Evolutionary conservation across 2,329 filamentous ascomycete species (phyloP), one percentile per base, ranked within the genome.

Genomic region (Alternaria hordeiaustralica): DNA sequence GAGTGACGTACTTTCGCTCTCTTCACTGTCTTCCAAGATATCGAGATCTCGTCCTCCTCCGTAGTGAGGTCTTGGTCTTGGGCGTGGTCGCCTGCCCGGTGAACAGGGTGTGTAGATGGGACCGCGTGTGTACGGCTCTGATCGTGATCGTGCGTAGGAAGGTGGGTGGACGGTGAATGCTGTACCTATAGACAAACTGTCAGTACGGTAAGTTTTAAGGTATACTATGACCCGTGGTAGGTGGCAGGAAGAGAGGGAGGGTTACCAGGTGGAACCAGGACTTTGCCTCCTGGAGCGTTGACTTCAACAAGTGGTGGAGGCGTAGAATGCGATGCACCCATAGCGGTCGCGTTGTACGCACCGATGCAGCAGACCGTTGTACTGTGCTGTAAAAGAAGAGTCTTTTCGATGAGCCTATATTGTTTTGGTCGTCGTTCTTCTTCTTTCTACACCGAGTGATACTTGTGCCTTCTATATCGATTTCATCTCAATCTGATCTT

Each of bases 241-340:
- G 36, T 41, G 36, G 36, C 36, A 41, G 36, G 36, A 56, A 25
- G n/a, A 26, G 23, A 45, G 5, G 21, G 26, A 18, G 4, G 25
- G 1, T 30, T 60, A 55, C 67, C 65, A 20, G 67, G 57, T 3
- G 74, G 72, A 23, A 77, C 66, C 21, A 74, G 43, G 41, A 75
- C 58, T 47, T 63, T 67, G 33, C 67, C 71, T 25, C 57, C 47
- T 2, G 69, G 67, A 8, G 71, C 72, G 26, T 57, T 53, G 60
- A 77, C 63, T 50, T 71, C 57, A 53, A 76, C 59, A 20, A 75
- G 69, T 2, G 73, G 72, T 4, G 71, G 69, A 5, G 72, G 70
- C 11, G 64, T 67, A 15, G 74, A 75, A 50, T 64, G 63, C 15
- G 62, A 49, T 50, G 64, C 55, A 30, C 73, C 74, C 74, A 76